Evolutionary conservation across 768 basidiomycete species (phyloP).

Genomic region (Roridomyces roridus): DNA sequence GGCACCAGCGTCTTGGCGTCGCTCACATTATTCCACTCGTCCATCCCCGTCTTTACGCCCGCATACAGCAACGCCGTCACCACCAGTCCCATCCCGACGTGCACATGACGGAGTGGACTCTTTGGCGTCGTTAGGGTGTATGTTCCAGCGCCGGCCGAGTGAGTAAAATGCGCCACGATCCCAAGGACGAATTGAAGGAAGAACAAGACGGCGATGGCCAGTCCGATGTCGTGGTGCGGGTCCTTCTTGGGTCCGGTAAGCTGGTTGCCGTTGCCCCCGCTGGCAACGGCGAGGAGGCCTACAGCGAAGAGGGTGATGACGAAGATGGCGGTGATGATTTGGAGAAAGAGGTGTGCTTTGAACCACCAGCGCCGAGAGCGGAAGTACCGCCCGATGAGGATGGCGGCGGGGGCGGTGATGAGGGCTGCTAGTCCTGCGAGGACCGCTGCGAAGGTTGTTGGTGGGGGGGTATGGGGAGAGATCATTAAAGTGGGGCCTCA

Average conservation of each 20-base stretch:
- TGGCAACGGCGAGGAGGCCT: slow-evolving; percentile 14
- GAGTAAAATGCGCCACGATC: slow-evolving; percentile 23
- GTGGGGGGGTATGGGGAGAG: neutral
- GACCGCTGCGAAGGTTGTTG: slow-evolving; percentile 7
- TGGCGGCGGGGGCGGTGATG: slow-evolving; percentile 23
- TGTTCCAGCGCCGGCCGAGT: slow-evolving; percentile 12
- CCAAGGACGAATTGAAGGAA: slow-evolving; percentile 22
- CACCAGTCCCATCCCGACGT: slow-evolving; percentile 19
- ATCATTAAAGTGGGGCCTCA: neutral
- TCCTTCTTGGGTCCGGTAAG: slow-evolving; percentile 18
- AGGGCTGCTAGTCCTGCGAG: slow-evolving; percentile 17
- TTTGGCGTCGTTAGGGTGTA: slow-evolving; percentile 21
- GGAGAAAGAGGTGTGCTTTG: slow-evolving; percentile 20
- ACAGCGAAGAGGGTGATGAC: slow-evolving; percentile 12
- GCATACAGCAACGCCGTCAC: slow-evolving; percentile 25
- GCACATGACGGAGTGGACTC: slow-evolving; percentile 21
- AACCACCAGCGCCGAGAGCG: slow-evolving; percentile 25
- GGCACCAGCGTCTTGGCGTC: slow-evolving; percentile 22
- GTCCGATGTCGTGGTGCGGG: slow-evolving; percentile 26
- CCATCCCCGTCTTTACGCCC: slow-evolving; percentile 26
- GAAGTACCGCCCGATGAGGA: slow-evolving; percentile 26
- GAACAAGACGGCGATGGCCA: slow-evolving; percentile 21
- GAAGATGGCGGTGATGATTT: slow-evolving; percentile 15
- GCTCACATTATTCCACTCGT: slow-evolving; percentile 23
- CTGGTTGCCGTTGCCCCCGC: slow-evolving; percentile 19